Evolutionary conservation across 208 protist genomes (phyloP), one percentile per base, ranked within the genome.

Genomic region (Naegleria gruberi): DNA sequence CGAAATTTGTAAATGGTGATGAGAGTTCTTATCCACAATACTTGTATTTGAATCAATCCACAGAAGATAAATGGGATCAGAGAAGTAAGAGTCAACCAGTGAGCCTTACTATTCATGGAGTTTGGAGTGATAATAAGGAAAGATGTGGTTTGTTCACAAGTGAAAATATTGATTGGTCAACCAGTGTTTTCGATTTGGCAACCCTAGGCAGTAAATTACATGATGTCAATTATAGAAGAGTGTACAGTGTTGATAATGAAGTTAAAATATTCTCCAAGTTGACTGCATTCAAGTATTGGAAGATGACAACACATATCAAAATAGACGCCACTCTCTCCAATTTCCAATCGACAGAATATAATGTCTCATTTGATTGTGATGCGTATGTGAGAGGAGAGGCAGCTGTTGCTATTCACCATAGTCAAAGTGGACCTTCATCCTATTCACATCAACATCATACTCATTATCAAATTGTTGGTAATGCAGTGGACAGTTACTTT

Each of bases 101-200:
- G 51, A 65, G 51, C 30, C 19, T 77, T 19, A 26, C 34, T 7
- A 77, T 77, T 77, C 65, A 77, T 77, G 65, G 65, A 15, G 65
- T 77, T 37, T 77, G 65, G 65, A 77, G 65, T 77, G 65, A 77
- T 37, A 77, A 77, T 37, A 77, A 77, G 65, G 65, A 77, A 77
- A 19, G 65, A 77, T 77, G 65, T 77, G 65, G 65, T 8, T 77
- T 77, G 8, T 77, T 77, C 30, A 77, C 65, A 77, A 77, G 65
- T 77, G 65, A 77, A 37, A 77, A 77, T 77, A 37, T 77, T 37
- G 65, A 77, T 77, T 77, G 65, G 65, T 37, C 17, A 7, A 77
- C 65, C 0, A 77, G 26, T 77, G 30, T 37, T 5, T 77, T 77
- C 34, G 65, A 77, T 77, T 77, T 77, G 30, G 34, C 26, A 37